Evolutionary conservation across 208 protist species (phyloP).

Genomic region (Acanthamoeba sp.): DNA sequence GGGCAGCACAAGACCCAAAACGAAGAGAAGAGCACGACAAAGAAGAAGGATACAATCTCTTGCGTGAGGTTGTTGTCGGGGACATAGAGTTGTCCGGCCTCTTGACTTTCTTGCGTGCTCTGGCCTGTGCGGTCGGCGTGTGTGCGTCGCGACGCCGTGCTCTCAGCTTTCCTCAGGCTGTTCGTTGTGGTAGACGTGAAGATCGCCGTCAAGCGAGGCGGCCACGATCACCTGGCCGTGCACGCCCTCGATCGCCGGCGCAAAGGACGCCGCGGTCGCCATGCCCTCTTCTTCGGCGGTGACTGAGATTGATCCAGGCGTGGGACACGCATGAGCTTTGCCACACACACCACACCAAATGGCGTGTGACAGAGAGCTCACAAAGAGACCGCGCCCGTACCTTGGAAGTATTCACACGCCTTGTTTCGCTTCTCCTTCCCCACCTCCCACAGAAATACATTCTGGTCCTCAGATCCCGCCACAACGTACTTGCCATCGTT

Average conservation of each 20-base stretch:
- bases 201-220: constrained; percentile 45
- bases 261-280: constrained; percentile 23
- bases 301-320: neutral
- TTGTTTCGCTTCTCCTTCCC: constrained; percentile 61
- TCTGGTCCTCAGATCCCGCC: constrained; percentile 27
- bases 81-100: neutral
- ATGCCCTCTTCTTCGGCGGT: constrained; percentile 23
- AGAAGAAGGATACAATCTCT: no score
- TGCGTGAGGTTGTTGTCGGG: no score
- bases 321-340: neutral
- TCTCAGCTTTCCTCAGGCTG: neutral
- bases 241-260: neutral
- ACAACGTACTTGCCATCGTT: constrained; percentile 35
- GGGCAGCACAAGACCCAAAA: no score
- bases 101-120: neutral
- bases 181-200: constrained; percentile 45
- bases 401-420: constrained; percentile 59
- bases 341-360: no score
- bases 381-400: neutral
- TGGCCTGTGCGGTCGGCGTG: no score
- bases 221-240: constrained; percentile 20
- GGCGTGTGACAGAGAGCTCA: no score
- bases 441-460: constrained; percentile 55
- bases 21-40: no score
- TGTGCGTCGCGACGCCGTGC: no score